Percentiles rank a stretch among this genome's conserved stretches.
phyloP scores from a whole-genome alignment of 305 asterid genomes.

The Petunia hybrid region DNA sequence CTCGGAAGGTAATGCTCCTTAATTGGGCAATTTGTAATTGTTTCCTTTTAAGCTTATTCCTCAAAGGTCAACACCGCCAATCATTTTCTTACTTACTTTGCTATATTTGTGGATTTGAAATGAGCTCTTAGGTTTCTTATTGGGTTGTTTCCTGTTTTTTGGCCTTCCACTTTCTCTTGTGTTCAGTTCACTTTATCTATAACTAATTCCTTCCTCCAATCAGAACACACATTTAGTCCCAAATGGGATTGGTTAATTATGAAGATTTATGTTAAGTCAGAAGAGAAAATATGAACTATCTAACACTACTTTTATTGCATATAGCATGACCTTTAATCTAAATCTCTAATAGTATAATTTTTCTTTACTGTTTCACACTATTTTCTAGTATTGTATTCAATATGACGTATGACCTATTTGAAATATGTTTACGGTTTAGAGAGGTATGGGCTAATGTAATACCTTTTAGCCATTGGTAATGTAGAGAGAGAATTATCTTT shows the following conservation, averaged over 20 bases:
- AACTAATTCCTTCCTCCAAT: not conserved
- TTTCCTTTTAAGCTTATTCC: constrained; percentile 1
- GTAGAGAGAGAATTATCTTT: not conserved
- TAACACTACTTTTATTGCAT: constrained; percentile 10
- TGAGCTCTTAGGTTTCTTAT: constrained; percentile 7
- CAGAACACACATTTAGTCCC: constrained; percentile 3
- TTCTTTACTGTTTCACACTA: not conserved
- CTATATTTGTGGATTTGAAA: constrained; percentile 19
- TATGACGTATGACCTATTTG: not conserved
- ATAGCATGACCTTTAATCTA: not conserved
- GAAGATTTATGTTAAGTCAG: not conserved
- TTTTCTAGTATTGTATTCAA: not conserved
- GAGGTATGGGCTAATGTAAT: not conserved
- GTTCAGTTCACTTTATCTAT: constrained; percentile 6
- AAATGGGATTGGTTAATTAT: not conserved
- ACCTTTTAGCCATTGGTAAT: not conserved
- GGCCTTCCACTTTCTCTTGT: not conserved
- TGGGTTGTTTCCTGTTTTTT: not conserved
- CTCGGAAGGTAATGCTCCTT: not conserved
- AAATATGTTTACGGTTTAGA: not conserved
- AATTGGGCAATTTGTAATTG: constrained; percentile 1
- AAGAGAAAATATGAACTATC: not conserved
- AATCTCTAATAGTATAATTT: not conserved
- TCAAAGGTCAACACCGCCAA: not conserved
- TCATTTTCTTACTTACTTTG: constrained; percentile 25